Evolutionary conservation across 768 basidiomycete species (phyloP), one percentile per base, ranked within the genome.

Genomic region (Coprinopsis strossmayeri): DNA sequence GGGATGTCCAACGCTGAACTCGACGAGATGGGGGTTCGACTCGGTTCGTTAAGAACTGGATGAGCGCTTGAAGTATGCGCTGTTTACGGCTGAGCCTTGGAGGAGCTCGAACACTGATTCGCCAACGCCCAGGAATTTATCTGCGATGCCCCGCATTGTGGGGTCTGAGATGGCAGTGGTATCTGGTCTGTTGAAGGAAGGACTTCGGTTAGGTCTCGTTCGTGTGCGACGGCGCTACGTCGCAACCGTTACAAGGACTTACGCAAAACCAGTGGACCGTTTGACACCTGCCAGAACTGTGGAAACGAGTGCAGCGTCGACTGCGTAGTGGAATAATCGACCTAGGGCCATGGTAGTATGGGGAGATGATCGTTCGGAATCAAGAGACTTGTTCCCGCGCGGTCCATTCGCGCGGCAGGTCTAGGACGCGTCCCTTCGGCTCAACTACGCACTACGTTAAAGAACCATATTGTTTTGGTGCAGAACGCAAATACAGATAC

Each of bases 211-310:
- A 25, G 23, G 40, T 42, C 25, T 10, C 25, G 10, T 5, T 24
- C 21, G 17, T 17, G 12, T 45, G 28, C 32, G 43, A 21, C 21
- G 42, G n/a, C n/a, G n/a, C n/a, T n/a, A n/a, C n/a, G n/a, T n/a
- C n/a, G n/a, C n/a, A n/a, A n/a, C n/a, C n/a, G n/a, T n/a, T n/a
- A n/a, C n/a, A 21, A 17, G 26, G 84, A 41, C 92, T 66, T 61
- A 96, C 94, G 77, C 68, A 69, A 91, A 92, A 28, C 94, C 94
- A 51, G 86, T 94, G 15, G 91, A 85, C 51, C 90, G 82, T 63
- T 84, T 83, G 51, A 98, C 84, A 25, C 95, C 95, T 32, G 95
- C 95, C 34, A 94, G 67, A 5, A 97, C 77, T 11, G 95, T 91
- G 13, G 93, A 93, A 30, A 97, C 56, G 27, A 97, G 73, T 45